Evolutionary conservation across 768 basidiomycete species (phyloP).

Genomic region (Xerocomus potaroensis): DNA sequence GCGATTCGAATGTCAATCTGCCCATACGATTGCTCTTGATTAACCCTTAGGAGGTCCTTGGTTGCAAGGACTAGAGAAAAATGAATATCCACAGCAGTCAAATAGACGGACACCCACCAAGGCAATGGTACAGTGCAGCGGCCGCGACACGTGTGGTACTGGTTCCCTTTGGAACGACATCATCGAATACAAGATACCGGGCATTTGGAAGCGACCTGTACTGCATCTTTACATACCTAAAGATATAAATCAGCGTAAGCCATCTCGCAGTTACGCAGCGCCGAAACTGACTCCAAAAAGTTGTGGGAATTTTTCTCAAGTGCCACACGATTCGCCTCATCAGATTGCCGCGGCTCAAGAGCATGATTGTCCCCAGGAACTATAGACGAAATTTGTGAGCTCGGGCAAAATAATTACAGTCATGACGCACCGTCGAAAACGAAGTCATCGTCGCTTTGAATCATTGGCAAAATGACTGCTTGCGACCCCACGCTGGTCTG

Average conservation of each 20-base stretch:
- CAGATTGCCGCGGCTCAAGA: conserved; percentile 51
- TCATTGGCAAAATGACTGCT: conserved; percentile 32
- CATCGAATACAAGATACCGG: conserved; percentile 54
- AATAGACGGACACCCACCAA: conserved; percentile 46
- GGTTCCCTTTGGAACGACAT: conserved; percentile 58
- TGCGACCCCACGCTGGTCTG: conserved; percentile 48
- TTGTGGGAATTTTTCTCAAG: conserved; percentile 77
- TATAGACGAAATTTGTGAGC: conserved; percentile 18
- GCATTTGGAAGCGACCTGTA: conserved; percentile 50
- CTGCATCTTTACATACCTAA: conserved; percentile 78
- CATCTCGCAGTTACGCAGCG: neutral
- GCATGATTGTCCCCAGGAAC: conserved; percentile 26
- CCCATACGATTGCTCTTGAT: conserved; percentile 60
- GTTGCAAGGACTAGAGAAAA: conserved; percentile 61
- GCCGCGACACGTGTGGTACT: conserved; percentile 77
- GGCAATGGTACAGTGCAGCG: conserved; percentile 79
- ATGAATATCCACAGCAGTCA: neutral
- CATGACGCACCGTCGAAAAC: conserved; percentile 54
- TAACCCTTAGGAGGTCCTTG: conserved; percentile 61
- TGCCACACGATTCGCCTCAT: conserved; percentile 51
- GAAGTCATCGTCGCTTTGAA: conserved; percentile 58
- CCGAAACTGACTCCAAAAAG: conserved; percentile 63
- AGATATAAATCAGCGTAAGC: conserved; percentile 11
- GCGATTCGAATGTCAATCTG: conserved; percentile 40
- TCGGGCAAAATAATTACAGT: neutral